These are phyloP conservation scores for Mycena capillaripes DNA, from an alignment of 768 basidiomycete genomes.

Conservation along the genomic window DNA sequence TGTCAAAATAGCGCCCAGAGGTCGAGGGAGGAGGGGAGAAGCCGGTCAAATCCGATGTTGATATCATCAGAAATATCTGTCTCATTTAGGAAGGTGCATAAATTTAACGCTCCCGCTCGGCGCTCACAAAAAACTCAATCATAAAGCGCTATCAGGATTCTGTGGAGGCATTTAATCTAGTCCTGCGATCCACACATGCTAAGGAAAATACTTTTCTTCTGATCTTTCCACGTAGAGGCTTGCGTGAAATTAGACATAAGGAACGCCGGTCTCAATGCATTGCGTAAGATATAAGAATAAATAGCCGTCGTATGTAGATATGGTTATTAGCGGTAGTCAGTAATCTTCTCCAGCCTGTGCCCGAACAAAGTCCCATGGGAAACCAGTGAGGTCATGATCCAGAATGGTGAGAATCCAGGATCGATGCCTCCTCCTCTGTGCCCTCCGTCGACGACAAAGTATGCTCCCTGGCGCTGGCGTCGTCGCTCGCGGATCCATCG, in stretches of 20 bases:
- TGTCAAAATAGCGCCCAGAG: too few species aligned
- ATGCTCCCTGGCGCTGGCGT: slow-evolving; percentile 24
- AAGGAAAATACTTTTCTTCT: too few species aligned
- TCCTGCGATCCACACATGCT: too few species aligned
- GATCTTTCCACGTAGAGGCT: too few species aligned
- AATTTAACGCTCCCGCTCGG: too few species aligned
- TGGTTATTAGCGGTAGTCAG: neutral
- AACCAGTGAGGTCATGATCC: neutral
- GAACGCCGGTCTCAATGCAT: neutral
- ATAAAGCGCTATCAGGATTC: too few species aligned
- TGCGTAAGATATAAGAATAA: neutral
- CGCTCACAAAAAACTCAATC: too few species aligned
- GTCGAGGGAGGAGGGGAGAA: too few species aligned
- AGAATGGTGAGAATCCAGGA: neutral
- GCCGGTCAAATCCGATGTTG: too few species aligned
- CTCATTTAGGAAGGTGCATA: too few species aligned
- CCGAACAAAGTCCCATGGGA: neutral
- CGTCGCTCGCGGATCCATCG: slow-evolving; percentile 30
- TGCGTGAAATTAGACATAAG: neutral
- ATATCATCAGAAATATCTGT: slow-evolving; percentile 2
- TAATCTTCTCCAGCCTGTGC: neutral
- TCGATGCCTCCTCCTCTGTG: slow-evolving; percentile 30
- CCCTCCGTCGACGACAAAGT: slow-evolving; percentile 24
- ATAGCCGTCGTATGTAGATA: neutral
- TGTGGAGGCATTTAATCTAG: too few species aligned